A percentile compares a stretch with the other conserved stretches of the same genome.
Evolutionary conservation across 164 flowering plant species (phyloP).

Genomic region (Pachysandra terminalis): DNA sequence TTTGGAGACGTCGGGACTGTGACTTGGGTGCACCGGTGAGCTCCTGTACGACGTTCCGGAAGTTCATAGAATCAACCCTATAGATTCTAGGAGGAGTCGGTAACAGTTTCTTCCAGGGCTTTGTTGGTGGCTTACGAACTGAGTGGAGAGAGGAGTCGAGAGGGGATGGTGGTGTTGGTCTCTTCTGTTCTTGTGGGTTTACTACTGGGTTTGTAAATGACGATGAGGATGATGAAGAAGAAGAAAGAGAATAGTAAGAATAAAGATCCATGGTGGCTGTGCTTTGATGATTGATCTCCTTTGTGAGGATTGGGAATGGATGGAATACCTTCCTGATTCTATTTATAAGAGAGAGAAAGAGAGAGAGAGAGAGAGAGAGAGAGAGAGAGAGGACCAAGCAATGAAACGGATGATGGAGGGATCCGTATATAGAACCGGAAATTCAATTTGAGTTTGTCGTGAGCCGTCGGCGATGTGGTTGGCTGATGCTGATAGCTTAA

Average conservation of each 20-base stretch:
- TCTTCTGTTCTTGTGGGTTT: constrained; percentile 4
- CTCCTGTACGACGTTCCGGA: constrained; percentile 34
- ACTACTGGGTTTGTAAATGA: neutral
- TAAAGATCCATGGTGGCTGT: neutral
- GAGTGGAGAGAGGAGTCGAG: constrained; percentile 26
- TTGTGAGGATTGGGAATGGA: no score
- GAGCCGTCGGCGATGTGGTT: no score
- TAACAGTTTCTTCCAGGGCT: constrained; percentile 25
- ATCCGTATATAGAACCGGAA: no score
- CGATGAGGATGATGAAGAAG: neutral
- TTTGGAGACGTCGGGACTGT: constrained; percentile 16
- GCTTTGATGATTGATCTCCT: no score
- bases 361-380: no score
- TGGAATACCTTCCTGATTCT: neutral
- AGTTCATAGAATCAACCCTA: constrained; percentile 28
- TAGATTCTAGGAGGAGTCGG: constrained; percentile 34
- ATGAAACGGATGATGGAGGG: no score
- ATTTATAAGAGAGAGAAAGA: no score
- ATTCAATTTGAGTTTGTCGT: no score
- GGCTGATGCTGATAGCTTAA: no score
- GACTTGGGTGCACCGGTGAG: constrained; percentile 27
- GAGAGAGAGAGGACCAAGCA: no score
- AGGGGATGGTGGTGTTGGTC: neutral
- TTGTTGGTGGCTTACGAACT: constrained; percentile 21
- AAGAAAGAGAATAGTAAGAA: neutral